A percentile compares a stretch with the other conserved stretches of the same genome.
phyloP scores from a whole-genome alignment of 2,329 filamentous ascomycete genomes.

The Celoporthe dispersa region DNA sequence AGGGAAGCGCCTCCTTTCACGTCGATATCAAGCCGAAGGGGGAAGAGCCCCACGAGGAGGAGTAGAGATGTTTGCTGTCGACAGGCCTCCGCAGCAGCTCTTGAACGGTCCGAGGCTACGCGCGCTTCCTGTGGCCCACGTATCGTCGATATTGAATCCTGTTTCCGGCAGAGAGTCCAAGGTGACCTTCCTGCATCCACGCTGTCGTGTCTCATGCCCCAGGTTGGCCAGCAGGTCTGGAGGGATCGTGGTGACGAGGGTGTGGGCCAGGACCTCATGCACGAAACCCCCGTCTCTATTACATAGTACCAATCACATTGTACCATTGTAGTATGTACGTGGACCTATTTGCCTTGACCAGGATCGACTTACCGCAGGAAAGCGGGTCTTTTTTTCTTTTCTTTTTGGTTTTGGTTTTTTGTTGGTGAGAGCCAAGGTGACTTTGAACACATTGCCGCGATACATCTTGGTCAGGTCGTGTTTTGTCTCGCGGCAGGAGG shows the following conservation, averaged over 20 bases:
- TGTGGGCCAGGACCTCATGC: constrained; percentile 6
- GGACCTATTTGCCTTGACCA: constrained; percentile 18
- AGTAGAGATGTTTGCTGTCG: neutral
- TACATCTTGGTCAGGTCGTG: constrained; percentile 27
- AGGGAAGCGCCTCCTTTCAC: neutral
- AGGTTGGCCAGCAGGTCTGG: neutral
- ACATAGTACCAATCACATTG: neutral
- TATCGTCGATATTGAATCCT: neutral
- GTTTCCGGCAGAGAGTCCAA: neutral
- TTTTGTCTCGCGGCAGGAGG: constrained; percentile 14
- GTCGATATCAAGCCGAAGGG: neutral
- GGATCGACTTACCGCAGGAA: constrained; percentile 25
- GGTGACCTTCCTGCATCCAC: neutral
- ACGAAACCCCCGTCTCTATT: constrained; percentile 13
- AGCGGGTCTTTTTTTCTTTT: constrained; percentile 22
- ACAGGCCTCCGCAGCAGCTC: neutral
- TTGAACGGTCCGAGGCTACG: neutral
- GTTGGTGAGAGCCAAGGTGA: constrained; percentile 30
- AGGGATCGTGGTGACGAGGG: constrained; percentile 1
- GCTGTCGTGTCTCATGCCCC: constrained; percentile 2
- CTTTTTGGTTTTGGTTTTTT: no score
- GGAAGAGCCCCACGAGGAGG: neutral
- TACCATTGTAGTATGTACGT: constrained; percentile 5
- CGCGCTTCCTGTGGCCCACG: neutral
- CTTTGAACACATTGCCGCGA: constrained; percentile 18